A percentile compares a stretch with the other conserved stretches of the same genome.
These are phyloP conservation scores for Glycyrrhiza uralensis DNA, from an alignment of 306 rosid genomes.

Conservation along the genomic window DNA sequence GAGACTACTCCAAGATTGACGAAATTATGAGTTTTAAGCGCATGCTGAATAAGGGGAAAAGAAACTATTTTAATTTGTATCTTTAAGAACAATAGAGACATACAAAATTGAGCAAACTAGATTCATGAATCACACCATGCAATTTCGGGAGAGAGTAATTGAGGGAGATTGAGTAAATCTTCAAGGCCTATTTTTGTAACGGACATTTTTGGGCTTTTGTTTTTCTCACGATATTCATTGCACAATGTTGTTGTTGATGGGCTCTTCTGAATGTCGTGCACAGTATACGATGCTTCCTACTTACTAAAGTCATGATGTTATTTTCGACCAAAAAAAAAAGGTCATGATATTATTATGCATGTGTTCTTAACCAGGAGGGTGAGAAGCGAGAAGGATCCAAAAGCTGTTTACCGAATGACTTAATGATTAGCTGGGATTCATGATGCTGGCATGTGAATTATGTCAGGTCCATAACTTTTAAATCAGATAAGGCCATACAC, in stretches of 20 bases:
- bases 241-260: too few species aligned
- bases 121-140: too few species aligned
- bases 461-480: conserved; percentile 22
- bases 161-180: too few species aligned
- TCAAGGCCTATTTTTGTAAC: not conserved
- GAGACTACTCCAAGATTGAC: too few species aligned
- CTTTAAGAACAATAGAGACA: too few species aligned
- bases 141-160: too few species aligned
- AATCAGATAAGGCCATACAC: not conserved
- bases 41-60: too few species aligned
- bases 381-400: not conserved
- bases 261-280: not conserved
- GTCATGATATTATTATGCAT: not conserved
- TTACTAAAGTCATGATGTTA: not conserved
- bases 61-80: too few species aligned
- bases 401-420: conserved; percentile 1
- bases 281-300: too few species aligned
- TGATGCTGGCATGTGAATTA: conserved; percentile 22
- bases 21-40: too few species aligned
- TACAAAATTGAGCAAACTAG: too few species aligned
- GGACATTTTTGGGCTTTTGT: not conserved
- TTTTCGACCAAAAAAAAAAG: too few species aligned
- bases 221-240: not conserved
- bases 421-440: conserved; percentile 18
- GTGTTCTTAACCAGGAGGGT: not conserved